Conservation (phyloP, 1,284 basidiomycete genomes). For the Exobasidium rhododendri region DNA sequence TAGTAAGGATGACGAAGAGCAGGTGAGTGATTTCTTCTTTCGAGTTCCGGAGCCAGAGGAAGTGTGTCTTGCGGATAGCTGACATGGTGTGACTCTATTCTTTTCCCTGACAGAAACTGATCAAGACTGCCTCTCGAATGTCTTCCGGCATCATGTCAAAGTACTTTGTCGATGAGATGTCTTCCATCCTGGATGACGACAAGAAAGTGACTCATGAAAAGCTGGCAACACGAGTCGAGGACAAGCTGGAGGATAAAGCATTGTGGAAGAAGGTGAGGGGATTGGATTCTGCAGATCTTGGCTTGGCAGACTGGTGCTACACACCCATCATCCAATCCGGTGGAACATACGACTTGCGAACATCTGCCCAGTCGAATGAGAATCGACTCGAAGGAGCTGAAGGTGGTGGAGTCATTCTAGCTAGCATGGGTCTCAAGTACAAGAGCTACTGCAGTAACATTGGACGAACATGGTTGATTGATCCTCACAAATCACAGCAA, state of each 20-base stretch:
- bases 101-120: conserved; percentile 17
- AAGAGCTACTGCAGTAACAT: conserved; percentile 89
- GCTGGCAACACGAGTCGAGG: conserved; percentile 78
- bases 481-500: conserved; percentile 67
- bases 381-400: conserved; percentile 67
- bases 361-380: conserved; percentile 76
- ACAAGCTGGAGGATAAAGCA: conserved; percentile 75
- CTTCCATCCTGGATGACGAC: conserved; percentile 84
- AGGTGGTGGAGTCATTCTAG: conserved; percentile 77
- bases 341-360: conserved; percentile 82
- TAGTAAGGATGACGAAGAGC: conserved; percentile 84
- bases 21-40: conserved; percentile 19
- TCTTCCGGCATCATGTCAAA: conserved; percentile 81
- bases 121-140: conserved; percentile 66
- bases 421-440: conserved; percentile 85
- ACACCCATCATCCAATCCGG: conserved; percentile 93
- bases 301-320: conserved; percentile 85
- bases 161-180: conserved; percentile 83
- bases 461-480: conserved; percentile 89
- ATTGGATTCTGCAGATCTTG: conserved; percentile 64
- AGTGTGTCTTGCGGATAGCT: too few species aligned
- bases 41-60: too few species aligned
- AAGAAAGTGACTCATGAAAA: conserved; percentile 84
- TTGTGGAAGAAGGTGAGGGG: conserved; percentile 64
- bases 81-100: neutral